These are phyloP conservation scores for Gamsiella multidivaricata DNA, from an alignment of 192 early-diverging fungal species.

Conservation along the genomic window DNA sequence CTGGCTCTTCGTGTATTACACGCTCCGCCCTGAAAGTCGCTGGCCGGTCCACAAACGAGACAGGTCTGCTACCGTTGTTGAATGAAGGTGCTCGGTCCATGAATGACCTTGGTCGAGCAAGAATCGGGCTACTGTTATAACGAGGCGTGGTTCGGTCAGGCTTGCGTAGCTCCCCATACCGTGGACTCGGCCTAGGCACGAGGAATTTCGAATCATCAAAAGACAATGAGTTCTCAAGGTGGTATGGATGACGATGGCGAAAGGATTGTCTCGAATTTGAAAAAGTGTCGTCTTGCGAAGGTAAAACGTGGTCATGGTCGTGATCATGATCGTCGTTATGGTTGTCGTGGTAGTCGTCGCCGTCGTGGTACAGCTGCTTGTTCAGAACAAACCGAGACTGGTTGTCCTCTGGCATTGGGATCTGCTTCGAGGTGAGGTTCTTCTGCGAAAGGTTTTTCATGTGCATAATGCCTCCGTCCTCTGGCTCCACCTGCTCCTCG, in stretches of 20 bases:
- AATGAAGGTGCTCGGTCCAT: slow-evolving; percentile 6
- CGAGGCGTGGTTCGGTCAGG: not conserved
- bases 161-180: not conserved
- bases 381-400: not conserved
- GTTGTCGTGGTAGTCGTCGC: not conserved
- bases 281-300: too few relatives aligned
- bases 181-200: not conserved
- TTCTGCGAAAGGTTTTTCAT: slow-evolving; percentile 9
- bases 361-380: not conserved
- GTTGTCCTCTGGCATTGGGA: not conserved
- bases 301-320: too few relatives aligned
- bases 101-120: slow-evolving; percentile 5
- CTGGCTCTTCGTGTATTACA: not conserved
- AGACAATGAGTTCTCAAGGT: not conserved
- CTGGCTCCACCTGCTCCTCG: not conserved
- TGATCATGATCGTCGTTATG: not conserved
- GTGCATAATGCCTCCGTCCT: not conserved
- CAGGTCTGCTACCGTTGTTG: not conserved
- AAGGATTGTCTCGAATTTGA: not conserved
- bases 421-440: slow-evolving; percentile 4
- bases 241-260: not conserved
- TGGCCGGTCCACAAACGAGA: slow-evolving; percentile 6
- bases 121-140: not conserved
- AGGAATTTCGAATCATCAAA: not conserved
- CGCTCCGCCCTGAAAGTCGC: not conserved